phyloP scores from a whole-genome alignment of 257 asterid species.

The Cynanchum wilfordii region DNA sequence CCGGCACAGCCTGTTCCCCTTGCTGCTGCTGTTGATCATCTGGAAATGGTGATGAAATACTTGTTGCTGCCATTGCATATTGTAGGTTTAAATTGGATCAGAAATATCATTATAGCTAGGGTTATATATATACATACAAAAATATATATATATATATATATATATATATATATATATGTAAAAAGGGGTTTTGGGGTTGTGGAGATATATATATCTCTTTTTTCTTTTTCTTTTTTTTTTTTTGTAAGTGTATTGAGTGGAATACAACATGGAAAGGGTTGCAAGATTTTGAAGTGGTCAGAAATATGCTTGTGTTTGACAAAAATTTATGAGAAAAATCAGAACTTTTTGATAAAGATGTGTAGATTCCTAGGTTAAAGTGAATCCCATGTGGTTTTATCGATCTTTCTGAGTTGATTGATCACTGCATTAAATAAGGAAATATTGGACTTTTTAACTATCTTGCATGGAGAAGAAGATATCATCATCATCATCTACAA shows the following conservation, averaged over 20 bases:
- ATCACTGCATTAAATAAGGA: too few relatives aligned
- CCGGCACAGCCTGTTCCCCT: slow-evolving; percentile 19
- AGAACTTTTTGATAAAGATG: slow-evolving; percentile 4
- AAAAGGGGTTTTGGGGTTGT: too few relatives aligned
- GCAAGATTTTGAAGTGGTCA: not conserved
- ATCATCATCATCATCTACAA: too few relatives aligned
- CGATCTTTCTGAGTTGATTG: not conserved
- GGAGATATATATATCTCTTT: too few relatives aligned
- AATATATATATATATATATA: not conserved
- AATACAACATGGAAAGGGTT: slow-evolving; percentile 26
- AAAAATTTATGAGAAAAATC: slow-evolving; percentile 9
- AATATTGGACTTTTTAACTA: not conserved
- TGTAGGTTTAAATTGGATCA: not conserved
- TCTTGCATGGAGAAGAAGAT: not conserved
- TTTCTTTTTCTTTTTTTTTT: not conserved
- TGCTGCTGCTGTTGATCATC: slow-evolving; percentile 20
- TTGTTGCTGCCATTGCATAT: slow-evolving; percentile 23
- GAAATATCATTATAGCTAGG: not conserved
- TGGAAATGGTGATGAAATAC: slow-evolving; percentile 22
- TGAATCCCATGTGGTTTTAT: slow-evolving; percentile 24
- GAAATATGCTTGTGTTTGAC: not conserved
- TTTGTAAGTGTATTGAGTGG: slow-evolving; percentile 9
- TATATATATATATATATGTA: not conserved
- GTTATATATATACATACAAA: not conserved
- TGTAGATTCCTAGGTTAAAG: slow-evolving; percentile 2